Conservation (phyloP, 495 filamentous ascomycete species). For the Penicillium nucicola region DNA sequence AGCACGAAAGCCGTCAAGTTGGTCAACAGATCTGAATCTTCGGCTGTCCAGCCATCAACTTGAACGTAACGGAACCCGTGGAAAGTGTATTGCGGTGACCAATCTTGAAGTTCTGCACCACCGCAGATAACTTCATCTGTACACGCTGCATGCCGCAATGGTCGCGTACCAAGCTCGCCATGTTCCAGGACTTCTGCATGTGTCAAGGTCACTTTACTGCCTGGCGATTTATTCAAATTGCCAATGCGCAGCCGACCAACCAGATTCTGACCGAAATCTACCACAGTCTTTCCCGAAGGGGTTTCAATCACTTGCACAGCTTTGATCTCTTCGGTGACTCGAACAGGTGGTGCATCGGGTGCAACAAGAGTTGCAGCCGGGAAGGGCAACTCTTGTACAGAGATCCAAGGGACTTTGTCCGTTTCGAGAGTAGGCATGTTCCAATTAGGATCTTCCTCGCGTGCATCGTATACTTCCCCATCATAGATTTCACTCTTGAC, state of each 20-base stretch:
- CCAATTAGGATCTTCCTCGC: slow-evolving; percentile 16
- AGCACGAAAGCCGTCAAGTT: slow-evolving; percentile 38
- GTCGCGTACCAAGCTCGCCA: slow-evolving; percentile 44
- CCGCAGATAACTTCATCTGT: slow-evolving; percentile 32
- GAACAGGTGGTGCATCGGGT: too few species aligned
- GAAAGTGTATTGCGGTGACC: slow-evolving; percentile 46
- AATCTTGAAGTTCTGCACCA: slow-evolving; percentile 14
- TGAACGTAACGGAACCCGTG: slow-evolving; percentile 55
- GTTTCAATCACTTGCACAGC: too few species aligned
- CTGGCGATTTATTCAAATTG: too few species aligned
- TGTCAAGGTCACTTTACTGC: too few species aligned
- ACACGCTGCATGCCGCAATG: slow-evolving; percentile 40
- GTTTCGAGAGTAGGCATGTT: neutral
- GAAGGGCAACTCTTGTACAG: slow-evolving; percentile 7
- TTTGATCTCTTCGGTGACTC: too few species aligned
- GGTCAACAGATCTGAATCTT: slow-evolving; percentile 10
- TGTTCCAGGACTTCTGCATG: slow-evolving; percentile 21
- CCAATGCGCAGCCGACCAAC: too few species aligned
- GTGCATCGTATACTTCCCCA: slow-evolving; percentile 46
- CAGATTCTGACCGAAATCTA: too few species aligned
- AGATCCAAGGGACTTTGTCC: too few species aligned
- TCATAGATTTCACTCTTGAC: slow-evolving; percentile 48
- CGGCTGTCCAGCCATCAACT: slow-evolving; percentile 42
- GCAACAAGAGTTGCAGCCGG: slow-evolving; percentile 13
- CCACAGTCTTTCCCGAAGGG: too few species aligned